phyloP scores from a whole-genome alignment of 2,329 filamentous ascomycete genomes.

The Lasiodiplodia citricola region DNA sequence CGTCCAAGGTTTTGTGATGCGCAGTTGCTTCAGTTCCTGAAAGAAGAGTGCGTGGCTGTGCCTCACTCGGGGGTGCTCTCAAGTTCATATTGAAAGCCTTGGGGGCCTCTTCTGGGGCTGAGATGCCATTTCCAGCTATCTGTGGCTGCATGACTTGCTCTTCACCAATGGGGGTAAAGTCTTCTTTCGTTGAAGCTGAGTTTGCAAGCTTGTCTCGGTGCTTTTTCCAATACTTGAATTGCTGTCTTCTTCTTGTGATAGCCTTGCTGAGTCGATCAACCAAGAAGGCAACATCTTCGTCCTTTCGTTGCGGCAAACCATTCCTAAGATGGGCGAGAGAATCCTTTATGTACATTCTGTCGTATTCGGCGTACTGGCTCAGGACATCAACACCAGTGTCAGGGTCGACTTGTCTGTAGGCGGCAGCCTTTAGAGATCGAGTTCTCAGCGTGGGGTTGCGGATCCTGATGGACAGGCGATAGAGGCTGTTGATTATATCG shows the following conservation, averaged over 20 bases:
- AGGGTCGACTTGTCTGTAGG: slow-evolving; percentile 41
- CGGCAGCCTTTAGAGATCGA: slow-evolving; percentile 43
- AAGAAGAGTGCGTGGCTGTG: slow-evolving; percentile 40
- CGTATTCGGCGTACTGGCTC: slow-evolving; percentile 38
- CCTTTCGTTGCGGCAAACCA: slow-evolving; percentile 24
- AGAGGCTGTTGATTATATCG: slow-evolving; percentile 45
- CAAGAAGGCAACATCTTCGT: slow-evolving; percentile 34
- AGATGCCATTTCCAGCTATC: neutral
- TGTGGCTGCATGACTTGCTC: neutral
- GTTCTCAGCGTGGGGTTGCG: slow-evolving; percentile 41
- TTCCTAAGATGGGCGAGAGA: slow-evolving; percentile 36
- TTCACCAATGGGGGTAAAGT: neutral
- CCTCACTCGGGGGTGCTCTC: slow-evolving; percentile 38
- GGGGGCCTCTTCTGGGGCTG: neutral
- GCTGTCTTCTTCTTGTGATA: slow-evolving; percentile 42
- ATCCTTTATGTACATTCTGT: slow-evolving; percentile 38
- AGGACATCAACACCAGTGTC: slow-evolving; percentile 44
- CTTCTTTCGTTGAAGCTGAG: neutral
- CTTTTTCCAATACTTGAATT: slow-evolving; percentile 46
- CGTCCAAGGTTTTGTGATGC: slow-evolving; percentile 44
- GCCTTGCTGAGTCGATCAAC: slow-evolving; percentile 36
- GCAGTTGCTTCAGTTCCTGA: slow-evolving; percentile 46
- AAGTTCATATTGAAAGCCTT: neutral
- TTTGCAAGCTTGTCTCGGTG: slow-evolving; percentile 41
- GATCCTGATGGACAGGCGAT: slow-evolving; percentile 45